These are phyloP conservation scores for Cutaneotrichosporon curvatum DNA, from an alignment of 1,284 basidiomycete species.

Conservation along the genomic window DNA sequence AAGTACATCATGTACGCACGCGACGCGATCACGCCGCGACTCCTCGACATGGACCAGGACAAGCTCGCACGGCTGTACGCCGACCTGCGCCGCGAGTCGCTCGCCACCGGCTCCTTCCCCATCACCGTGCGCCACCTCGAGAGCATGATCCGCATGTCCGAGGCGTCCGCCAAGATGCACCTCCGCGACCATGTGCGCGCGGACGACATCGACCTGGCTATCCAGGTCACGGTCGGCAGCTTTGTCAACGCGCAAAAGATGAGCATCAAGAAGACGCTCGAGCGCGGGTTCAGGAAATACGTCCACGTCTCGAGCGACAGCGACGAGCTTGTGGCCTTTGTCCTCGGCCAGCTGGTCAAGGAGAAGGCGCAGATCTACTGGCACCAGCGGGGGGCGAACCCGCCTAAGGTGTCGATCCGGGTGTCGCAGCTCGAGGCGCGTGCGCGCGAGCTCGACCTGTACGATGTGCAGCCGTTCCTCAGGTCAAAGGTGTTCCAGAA, in stretches of 20 bases:
- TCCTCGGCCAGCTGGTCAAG: slow-evolving; percentile 90
- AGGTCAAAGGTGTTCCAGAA: slow-evolving; percentile 74
- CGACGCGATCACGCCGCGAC: slow-evolving; percentile 83
- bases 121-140: slow-evolving; percentile 97
- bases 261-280: slow-evolving; percentile 94
- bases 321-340: slow-evolving; percentile 89
- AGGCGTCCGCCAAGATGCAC: slow-evolving; percentile 98
- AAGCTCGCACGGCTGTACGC: slow-evolving; percentile 90
- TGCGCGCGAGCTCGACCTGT: slow-evolving; percentile 91
- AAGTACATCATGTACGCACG: slow-evolving; percentile 99
- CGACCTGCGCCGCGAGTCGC: slow-evolving; percentile 91
- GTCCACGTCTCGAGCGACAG: slow-evolving; percentile 88
- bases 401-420: slow-evolving; percentile 65
- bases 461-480: slow-evolving; percentile 79
- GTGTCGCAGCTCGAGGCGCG: slow-evolving; percentile 72
- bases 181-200: slow-evolving; percentile 89
- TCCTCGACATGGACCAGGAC: slow-evolving; percentile 92
- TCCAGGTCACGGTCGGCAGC: slow-evolving; percentile 87
- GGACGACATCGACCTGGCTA: slow-evolving; percentile 96
- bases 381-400: slow-evolving; percentile 64
- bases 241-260: slow-evolving; percentile 97
- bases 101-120: slow-evolving; percentile 94
- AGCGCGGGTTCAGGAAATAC: slow-evolving; percentile 97
- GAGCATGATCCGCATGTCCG: slow-evolving; percentile 98
- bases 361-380: slow-evolving; percentile 83